Conservation (phyloP, 2,329 filamentous ascomycete genomes). For the Elsinoe australis region DNA sequence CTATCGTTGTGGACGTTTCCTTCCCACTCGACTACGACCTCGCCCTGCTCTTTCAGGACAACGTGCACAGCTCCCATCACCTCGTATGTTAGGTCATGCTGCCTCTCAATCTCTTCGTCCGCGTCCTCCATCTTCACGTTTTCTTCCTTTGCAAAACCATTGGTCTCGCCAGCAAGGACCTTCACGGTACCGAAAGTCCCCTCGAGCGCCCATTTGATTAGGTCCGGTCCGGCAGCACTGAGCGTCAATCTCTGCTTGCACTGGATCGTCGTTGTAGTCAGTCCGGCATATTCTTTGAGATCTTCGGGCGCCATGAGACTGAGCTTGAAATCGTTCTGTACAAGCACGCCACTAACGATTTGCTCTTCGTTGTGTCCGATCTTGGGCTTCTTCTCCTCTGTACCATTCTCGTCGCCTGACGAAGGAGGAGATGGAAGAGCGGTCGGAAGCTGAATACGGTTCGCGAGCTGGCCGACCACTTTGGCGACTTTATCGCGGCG, state of each 20-base stretch:
- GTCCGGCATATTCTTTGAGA: conserved; percentile 88
- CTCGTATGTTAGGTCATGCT: conserved; percentile 46
- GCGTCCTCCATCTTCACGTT: conserved; percentile 26
- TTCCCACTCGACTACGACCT: conserved; percentile 92
- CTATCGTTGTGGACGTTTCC: conserved; percentile 96
- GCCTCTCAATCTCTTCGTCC: conserved; percentile 28
- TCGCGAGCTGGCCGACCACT: conserved; percentile 85
- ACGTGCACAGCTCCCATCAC: conserved; percentile 90
- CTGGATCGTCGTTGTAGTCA: conserved; percentile 87
- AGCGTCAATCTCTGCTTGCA: conserved; percentile 88
- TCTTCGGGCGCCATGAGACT: conserved; percentile 96
- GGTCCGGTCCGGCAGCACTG: conserved; percentile 77
- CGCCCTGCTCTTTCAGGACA: conserved; percentile 50
- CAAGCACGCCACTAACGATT: conserved; percentile 80
- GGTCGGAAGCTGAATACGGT: conserved; percentile 60
- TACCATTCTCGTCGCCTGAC: conserved; percentile 39
- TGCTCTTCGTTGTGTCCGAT: conserved; percentile 46
- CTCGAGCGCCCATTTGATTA: conserved; percentile 90
- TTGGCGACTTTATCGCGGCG: conserved; percentile 91
- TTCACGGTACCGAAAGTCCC: conserved; percentile 81
- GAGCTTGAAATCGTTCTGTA: conserved; percentile 96
- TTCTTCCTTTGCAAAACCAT: conserved; percentile 30
- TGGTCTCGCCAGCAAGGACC: conserved; percentile 36
- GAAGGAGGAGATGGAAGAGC: conserved; percentile 28
- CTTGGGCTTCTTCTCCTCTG: conserved; percentile 25